These are phyloP conservation scores for Hylodesmum podocarpum DNA, from an alignment of 306 rosid species.

Conservation along the genomic window DNA sequence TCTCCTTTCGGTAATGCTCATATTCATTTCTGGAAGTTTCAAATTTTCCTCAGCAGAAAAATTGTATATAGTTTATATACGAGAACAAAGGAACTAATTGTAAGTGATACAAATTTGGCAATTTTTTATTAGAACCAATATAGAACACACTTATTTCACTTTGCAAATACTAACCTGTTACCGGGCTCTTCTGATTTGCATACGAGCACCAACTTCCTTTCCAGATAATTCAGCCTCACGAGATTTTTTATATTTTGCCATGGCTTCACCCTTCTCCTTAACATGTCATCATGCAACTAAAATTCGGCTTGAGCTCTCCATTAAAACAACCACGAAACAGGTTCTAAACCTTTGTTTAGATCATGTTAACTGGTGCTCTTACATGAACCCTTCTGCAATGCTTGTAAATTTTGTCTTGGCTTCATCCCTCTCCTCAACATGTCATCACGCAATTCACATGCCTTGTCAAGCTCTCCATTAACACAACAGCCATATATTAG, in stretches of 20 bases:
- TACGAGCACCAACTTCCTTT: constrained; percentile 12
- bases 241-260: constrained; percentile 28
- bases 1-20: constrained; percentile 5
- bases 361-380: constrained; percentile 52
- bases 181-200: constrained; percentile 1
- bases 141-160: background rate
- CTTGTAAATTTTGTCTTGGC: constrained; percentile 51
- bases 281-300: constrained; percentile 57
- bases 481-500: constrained; percentile 84
- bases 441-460: constrained; percentile 81
- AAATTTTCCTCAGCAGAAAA: background rate
- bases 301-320: constrained; percentile 46
- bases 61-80: background rate
- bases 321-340: constrained; percentile 54
- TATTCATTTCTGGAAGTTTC: background rate
- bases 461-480: constrained; percentile 66
- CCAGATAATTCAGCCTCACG: background rate
- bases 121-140: background rate
- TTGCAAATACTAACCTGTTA: constrained; percentile 26
- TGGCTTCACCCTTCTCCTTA: constrained; percentile 44
- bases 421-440: constrained; percentile 69
- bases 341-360: constrained; percentile 52
- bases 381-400: constrained; percentile 53
- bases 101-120: background rate
- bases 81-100: background rate